These are phyloP conservation scores for Ustilago esculenta DNA, from an alignment of 1,284 basidiomycete genomes.

Conservation along the genomic window DNA sequence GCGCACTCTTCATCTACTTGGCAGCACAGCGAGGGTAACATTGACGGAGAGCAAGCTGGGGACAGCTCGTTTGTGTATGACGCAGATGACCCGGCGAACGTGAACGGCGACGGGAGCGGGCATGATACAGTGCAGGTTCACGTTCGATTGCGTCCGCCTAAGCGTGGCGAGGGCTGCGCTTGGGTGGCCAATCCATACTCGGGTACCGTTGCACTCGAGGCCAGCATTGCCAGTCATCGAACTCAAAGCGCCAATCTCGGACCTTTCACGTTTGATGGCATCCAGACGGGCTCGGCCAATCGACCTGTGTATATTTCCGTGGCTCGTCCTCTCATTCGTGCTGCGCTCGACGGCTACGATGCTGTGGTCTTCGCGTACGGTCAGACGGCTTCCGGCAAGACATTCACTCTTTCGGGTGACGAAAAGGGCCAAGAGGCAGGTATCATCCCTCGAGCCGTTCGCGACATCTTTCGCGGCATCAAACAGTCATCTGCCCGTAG, in stretches of 20 bases:
- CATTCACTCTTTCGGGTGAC: conserved; percentile 55
- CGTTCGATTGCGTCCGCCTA: conserved; percentile 51
- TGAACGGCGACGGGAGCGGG: not conserved
- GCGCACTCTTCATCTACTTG: conserved; percentile 23
- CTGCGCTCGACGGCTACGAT: conserved; percentile 61
- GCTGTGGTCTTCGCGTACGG: conserved; percentile 64
- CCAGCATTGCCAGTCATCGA: conserved; percentile 32
- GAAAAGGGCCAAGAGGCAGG: conserved; percentile 69
- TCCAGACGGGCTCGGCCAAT: conserved; percentile 84
- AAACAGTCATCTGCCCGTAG: conserved; percentile 68
- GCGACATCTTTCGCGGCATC: conserved; percentile 68
- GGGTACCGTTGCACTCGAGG: conserved; percentile 48
- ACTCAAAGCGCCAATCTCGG: conserved; percentile 44
- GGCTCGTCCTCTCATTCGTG: conserved; percentile 80
- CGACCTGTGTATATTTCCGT: conserved; percentile 84
- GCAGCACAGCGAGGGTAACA: conserved; percentile 4
- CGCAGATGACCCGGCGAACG: conserved; percentile 13
- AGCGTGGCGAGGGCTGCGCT: conserved; percentile 50
- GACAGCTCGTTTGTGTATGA: conserved; percentile 59
- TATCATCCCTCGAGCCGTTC: conserved; percentile 58
- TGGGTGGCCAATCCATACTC: conserved; percentile 50
- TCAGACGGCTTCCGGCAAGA: conserved; percentile 68
- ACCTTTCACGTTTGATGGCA: conserved; percentile 71
- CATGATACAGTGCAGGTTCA: conserved; percentile 55
- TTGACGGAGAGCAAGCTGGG: conserved; percentile 13